Evolutionary conservation across 2,329 filamentous ascomycete genomes (phyloP), one percentile per base, ranked within the genome.

Genomic region (Onygenales sp.): DNA sequence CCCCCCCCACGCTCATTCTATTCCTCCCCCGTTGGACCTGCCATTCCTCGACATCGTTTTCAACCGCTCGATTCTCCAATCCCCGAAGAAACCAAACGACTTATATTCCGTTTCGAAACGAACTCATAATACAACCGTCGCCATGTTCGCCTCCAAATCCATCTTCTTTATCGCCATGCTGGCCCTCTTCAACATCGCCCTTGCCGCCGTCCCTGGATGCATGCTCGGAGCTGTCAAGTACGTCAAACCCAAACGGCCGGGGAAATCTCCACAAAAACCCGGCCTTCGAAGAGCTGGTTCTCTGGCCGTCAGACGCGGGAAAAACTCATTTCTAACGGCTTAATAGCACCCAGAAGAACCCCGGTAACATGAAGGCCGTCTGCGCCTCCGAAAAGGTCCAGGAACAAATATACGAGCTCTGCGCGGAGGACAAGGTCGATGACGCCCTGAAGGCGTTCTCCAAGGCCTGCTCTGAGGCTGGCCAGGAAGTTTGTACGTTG

Each of bases 191-290:
- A 70, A 71, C 58, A 64, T 72, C 53, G 64, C 73, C 54, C 69
- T 68, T 54, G 66, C 69, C 54, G 61, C 69, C 50, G 72, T 77
- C 45, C 76, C 76, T 32, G 74, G 74, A 52, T 80, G 78, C 64
- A 67, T 80, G 45, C 67, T 80, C 44, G 69, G 67, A 43, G 76
- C 74, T 39, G 69, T 80, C 59, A 76, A 76, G 76, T 78, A 71
- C 58, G 72, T 54, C 43, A 32, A 21, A 14, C 8, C 8, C 11
- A 21, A 8, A 2, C 45, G 14, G 2, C 35, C 10, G 0, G 3
- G 13, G 36, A n/a, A 39, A 13, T 8, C 33, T 10, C 46, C 35
- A 36, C 13, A 10, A 9, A 47, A 47, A 46, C 7, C 48, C 36
- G 36, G 17, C n/a, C 27, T 11, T 45, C 38, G 5, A 35, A 27